A percentile compares a stretch with the other conserved stretches of the same genome.
Conservation (phyloP, 2,329 filamentous ascomycete species). For the Aspergillus intermedius region DNA sequence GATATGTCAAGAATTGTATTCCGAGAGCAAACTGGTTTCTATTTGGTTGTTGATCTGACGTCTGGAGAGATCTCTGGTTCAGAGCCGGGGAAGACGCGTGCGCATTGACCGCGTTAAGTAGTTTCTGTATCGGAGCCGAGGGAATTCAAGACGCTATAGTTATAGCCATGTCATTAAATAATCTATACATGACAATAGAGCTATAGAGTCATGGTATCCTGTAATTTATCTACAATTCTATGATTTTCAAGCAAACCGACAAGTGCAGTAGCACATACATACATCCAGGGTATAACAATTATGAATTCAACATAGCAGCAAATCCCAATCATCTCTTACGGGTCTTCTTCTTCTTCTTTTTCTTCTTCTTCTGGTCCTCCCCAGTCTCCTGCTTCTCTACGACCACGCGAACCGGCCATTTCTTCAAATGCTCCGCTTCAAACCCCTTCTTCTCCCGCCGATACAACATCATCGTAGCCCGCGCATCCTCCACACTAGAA, state of each 20-base stretch:
- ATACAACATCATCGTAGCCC: constrained; percentile 85
- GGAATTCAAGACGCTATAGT: background rate
- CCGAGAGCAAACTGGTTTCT: background rate
- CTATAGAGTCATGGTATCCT: background rate
- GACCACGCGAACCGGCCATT: constrained; percentile 47
- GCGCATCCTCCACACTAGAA: constrained; percentile 67
- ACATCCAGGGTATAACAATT: constrained; percentile 11
- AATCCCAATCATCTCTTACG: constrained; percentile 32
- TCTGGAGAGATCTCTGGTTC: background rate
- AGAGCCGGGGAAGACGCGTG: constrained; percentile 16
- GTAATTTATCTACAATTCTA: background rate
- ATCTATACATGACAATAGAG: no score
- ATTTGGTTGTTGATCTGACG: background rate
- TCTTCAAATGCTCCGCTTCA: constrained; percentile 69
- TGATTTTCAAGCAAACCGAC: constrained; percentile 6
- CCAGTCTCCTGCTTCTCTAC: constrained; percentile 28
- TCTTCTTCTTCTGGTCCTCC: constrained; percentile 42
- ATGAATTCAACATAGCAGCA: background rate
- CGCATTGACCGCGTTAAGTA: constrained; percentile 28
- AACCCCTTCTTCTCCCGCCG: constrained; percentile 76
- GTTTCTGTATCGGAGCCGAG: background rate
- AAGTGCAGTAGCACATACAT: background rate
- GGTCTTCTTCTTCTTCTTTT: constrained; percentile 44
- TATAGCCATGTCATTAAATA: no score
- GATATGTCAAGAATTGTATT: background rate